A percentile compares a stretch with the other conserved stretches of the same genome.
phyloP scores from a whole-genome alignment of 2,329 filamentous ascomycete species.

The Claviceps spartinae region DNA sequence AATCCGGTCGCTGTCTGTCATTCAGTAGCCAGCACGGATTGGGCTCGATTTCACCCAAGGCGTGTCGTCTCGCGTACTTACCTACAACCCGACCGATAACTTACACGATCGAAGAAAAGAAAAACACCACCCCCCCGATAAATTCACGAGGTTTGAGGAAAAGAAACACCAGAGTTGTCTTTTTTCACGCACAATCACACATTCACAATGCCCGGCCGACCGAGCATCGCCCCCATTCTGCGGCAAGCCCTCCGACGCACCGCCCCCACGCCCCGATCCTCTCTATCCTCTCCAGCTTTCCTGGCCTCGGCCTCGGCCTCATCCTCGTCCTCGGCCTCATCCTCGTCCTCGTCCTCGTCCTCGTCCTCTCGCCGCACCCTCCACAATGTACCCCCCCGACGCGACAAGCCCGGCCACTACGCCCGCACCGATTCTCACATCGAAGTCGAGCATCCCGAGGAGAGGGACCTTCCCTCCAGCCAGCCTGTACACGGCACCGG shows the following conservation, averaged over 20 bases:
- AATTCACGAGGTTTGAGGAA: too few relatives aligned
- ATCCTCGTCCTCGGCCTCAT: too few relatives aligned
- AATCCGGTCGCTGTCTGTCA: too few relatives aligned
- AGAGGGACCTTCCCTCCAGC: slow-evolving; percentile 57
- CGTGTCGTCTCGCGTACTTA: too few relatives aligned
- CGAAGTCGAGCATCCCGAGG: slow-evolving; percentile 64
- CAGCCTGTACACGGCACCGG: slow-evolving; percentile 61
- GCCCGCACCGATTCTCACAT: slow-evolving; percentile 71
- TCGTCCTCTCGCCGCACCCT: slow-evolving; percentile 17
- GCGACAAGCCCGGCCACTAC: slow-evolving; percentile 45
- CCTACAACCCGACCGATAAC: too few relatives aligned
- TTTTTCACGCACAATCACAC: not conserved
- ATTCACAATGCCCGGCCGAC: slow-evolving; percentile 9
- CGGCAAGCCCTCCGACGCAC: slow-evolving; percentile 16
- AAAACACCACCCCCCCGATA: not conserved
- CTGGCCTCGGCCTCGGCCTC: too few relatives aligned
- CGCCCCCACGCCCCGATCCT: slow-evolving; percentile 9
- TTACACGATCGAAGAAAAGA: too few relatives aligned
- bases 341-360: slow-evolving; percentile 9
- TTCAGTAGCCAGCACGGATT: too few relatives aligned
- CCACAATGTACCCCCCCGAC: slow-evolving; percentile 20
- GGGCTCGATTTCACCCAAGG: too few relatives aligned
- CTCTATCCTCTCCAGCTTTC: too few relatives aligned
- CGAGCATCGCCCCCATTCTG: slow-evolving; percentile 14
- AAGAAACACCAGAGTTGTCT: too few relatives aligned